These are phyloP conservation scores for Candida xiaguanensis DNA, from an alignment of 805 yeast genomes.

Conservation along the genomic window DNA sequence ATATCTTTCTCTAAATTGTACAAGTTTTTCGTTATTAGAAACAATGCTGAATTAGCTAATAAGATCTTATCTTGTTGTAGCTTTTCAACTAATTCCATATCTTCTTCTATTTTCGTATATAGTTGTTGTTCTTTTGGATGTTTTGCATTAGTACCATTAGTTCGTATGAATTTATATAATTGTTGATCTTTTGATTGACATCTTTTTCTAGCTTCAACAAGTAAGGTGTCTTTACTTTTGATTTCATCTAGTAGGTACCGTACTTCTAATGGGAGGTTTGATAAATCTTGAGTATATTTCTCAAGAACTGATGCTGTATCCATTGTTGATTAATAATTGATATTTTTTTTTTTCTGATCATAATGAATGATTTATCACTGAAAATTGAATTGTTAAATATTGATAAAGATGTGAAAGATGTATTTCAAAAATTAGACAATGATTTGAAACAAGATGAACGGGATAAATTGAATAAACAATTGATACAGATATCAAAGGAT, in stretches of 20 bases:
- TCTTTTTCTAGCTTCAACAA: slow-evolving; percentile 63
- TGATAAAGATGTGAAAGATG: background rate
- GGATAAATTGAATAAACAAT: background rate
- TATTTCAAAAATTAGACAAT: background rate
- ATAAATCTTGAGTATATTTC: slow-evolving; percentile 55
- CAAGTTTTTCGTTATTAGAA: slow-evolving; percentile 71
- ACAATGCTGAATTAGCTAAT: slow-evolving; percentile 80
- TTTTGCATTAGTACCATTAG: slow-evolving; percentile 75
- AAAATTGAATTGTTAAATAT: background rate
- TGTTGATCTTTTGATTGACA: slow-evolving; percentile 71
- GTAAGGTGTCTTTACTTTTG: slow-evolving; percentile 60
- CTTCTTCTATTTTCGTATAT: slow-evolving; percentile 64
- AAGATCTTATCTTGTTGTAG: slow-evolving; percentile 76
- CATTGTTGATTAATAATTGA: slow-evolving; percentile 37
- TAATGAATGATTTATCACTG: slow-evolving; percentile 3
- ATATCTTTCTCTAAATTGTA: slow-evolving; percentile 71
- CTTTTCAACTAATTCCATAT: slow-evolving; percentile 53
- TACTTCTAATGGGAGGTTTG: slow-evolving; percentile 85
- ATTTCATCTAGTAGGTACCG: slow-evolving; percentile 78
- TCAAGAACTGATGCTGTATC: slow-evolving; percentile 77
- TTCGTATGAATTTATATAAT: slow-evolving; percentile 75
- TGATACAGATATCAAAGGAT: slow-evolving; percentile 12
- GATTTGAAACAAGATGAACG: background rate
- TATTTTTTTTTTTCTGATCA: too few species aligned
- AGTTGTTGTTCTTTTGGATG: slow-evolving; percentile 77